A percentile compares a stretch with the other conserved stretches of the same genome.
phyloP scores from a whole-genome alignment of 148 eudicot species.

The Suaeda aralocaspica region DNA sequence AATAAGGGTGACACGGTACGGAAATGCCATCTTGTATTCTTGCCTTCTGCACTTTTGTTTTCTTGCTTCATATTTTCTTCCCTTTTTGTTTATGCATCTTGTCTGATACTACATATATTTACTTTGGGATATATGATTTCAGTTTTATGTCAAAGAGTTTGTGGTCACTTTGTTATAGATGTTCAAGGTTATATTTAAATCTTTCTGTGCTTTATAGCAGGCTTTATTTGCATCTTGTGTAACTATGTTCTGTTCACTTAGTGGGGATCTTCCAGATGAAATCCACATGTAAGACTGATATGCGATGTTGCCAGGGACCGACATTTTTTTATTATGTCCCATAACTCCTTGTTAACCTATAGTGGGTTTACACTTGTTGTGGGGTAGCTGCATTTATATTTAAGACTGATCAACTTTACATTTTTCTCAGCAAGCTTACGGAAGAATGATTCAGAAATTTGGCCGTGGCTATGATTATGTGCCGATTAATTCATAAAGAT shows the following conservation, averaged over 20 bases:
- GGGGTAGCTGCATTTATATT: too few relatives aligned
- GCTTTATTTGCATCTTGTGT: not conserved
- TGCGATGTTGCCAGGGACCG: too few relatives aligned
- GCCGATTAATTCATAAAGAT: not conserved
- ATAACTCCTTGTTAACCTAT: too few relatives aligned
- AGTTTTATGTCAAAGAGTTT: not conserved
- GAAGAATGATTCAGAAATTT: not conserved
- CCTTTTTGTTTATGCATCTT: not conserved
- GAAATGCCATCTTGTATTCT: slow-evolving; percentile 16
- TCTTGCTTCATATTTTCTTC: not conserved
- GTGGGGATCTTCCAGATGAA: too few relatives aligned
- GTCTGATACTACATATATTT: slow-evolving; percentile 6
- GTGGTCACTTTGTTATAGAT: not conserved
- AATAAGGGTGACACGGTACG: slow-evolving; percentile 79
- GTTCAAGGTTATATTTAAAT: not conserved
- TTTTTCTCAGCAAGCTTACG: not conserved
- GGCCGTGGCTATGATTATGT: not conserved
- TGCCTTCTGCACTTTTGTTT: slow-evolving; percentile 2
- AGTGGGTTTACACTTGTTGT: too few relatives aligned
- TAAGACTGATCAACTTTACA: not conserved
- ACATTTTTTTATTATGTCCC: too few relatives aligned
- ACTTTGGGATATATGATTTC: not conserved
- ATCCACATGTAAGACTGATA: too few relatives aligned
- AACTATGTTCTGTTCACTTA: too few relatives aligned
- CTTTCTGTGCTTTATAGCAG: not conserved